These are phyloP conservation scores for Waitea zeae DNA, from an alignment of 1,284 basidiomycete genomes.

Conservation along the genomic window DNA sequence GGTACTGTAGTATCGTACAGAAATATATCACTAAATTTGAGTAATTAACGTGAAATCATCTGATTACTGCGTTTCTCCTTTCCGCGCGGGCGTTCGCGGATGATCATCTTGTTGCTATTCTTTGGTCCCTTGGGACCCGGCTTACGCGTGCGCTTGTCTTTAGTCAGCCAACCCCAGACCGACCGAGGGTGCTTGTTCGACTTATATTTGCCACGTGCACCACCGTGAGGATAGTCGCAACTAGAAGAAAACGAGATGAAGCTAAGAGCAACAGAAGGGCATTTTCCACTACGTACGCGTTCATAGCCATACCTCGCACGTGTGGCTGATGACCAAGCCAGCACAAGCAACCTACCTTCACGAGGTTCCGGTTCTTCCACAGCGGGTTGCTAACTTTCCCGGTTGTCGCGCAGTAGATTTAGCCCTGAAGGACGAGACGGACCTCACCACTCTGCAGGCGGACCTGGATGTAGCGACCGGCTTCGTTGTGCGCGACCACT, in stretches of 20 bases:
- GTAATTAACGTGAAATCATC: not conserved
- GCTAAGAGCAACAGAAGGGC: conserved; percentile 1
- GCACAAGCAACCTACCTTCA: conserved; percentile 82
- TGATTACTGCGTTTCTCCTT: conserved; percentile 39
- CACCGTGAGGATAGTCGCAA: conserved; percentile 91
- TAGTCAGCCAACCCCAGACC: conserved; percentile 83
- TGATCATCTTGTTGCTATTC: conserved; percentile 90
- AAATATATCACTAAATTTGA: too few species aligned
- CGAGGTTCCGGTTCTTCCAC: conserved; percentile 73
- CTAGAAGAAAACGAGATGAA: conserved; percentile 18
- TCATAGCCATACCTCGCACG: conserved; percentile 97
- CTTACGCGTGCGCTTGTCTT: conserved; percentile 85
- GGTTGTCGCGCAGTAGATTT: conserved; percentile 80
- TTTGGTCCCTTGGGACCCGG: conserved; percentile 74
- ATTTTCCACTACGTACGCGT: conserved; percentile 45
- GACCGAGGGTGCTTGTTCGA: conserved; percentile 87
- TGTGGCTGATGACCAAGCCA: conserved; percentile 82
- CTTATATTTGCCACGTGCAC: conserved; percentile 96
- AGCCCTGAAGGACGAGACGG: conserved; percentile 68
- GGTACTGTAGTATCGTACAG: too few species aligned
- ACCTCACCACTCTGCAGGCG: conserved; percentile 89
- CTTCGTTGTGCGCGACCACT: conserved; percentile 60
- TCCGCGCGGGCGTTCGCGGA: conserved; percentile 77
- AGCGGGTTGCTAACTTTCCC: conserved; percentile 88
- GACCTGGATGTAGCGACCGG: conserved; percentile 64